phyloP scores from a whole-genome alignment of 106 monocot genomes.

The Allium sativum region DNA sequence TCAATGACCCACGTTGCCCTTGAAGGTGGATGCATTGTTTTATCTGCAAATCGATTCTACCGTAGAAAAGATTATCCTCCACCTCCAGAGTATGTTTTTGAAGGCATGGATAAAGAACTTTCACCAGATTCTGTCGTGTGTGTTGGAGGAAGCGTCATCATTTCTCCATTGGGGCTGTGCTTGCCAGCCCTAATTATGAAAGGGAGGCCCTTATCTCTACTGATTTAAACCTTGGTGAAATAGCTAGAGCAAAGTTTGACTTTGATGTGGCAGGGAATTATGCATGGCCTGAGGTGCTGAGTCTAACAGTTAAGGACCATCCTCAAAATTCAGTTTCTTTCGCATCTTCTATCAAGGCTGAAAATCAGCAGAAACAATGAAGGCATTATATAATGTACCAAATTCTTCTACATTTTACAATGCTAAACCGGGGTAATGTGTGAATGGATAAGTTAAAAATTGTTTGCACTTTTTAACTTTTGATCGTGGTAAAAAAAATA shows the following conservation, averaged over 20 bases:
- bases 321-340: conserved; percentile 56
- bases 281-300: conserved; percentile 81
- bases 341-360: conserved; percentile 25
- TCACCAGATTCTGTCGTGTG: conserved; percentile 75
- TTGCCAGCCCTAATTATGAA: conserved; percentile 92
- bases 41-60: conserved; percentile 90
- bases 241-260: conserved; percentile 82
- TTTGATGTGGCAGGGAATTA: conserved; percentile 98
- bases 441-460: too few species aligned
- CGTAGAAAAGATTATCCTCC: conserved; percentile 92
- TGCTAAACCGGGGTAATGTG: too few species aligned
- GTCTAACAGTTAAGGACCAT: conserved; percentile 66
- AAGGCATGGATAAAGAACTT: conserved; percentile 50
- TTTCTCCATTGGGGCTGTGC: conserved; percentile 72
- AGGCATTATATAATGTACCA: too few species aligned
- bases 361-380: conserved; percentile 10
- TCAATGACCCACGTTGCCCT: conserved; percentile 95
- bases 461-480: too few species aligned
- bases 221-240: conserved; percentile 86
- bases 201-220: conserved; percentile 80
- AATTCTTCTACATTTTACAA: too few species aligned
- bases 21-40: conserved; percentile 82
- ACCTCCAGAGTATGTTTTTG: conserved; percentile 75
- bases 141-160: conserved; percentile 86
- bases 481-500: too few species aligned